Conservation (phyloP, 176 grass and related monocot genomes). For the Ananas comosus region DNA sequence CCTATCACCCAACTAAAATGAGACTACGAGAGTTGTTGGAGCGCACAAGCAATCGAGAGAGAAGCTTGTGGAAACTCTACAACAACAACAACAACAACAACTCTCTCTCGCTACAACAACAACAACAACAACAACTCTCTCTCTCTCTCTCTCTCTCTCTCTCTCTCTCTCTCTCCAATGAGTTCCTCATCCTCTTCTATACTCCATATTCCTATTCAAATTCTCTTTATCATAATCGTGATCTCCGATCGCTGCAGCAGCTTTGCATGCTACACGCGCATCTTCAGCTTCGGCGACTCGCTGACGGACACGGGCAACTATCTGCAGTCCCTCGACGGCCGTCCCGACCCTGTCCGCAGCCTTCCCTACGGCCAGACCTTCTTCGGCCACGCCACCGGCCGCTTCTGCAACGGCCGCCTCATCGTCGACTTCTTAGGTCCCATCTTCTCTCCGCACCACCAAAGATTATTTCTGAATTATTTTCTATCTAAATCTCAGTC, state of each 20-base stretch:
- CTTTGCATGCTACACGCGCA: neutral
- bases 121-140: no score
- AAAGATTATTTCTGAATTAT: neutral
- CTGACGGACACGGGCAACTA: neutral
- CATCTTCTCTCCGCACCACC: no score
- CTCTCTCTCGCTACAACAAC: no score
- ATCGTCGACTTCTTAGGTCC: slow-evolving; percentile 4
- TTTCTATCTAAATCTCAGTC: neutral
- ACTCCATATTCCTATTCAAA: neutral
- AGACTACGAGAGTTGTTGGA: no score
- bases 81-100: no score
- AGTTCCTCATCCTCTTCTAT: neutral
- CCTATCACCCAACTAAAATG: no score
- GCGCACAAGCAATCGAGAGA: no score
- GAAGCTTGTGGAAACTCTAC: neutral
- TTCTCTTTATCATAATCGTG: neutral
- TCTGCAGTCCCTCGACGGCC: neutral
- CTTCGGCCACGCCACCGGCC: slow-evolving; percentile 22
- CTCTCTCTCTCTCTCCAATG: neutral
- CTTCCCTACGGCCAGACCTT: slow-evolving; percentile 19
- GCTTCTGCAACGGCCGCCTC: slow-evolving; percentile 17
- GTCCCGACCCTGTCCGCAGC: neutral
- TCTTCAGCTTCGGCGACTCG: slow-evolving; percentile 1
- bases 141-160: slow-evolving; percentile 1
- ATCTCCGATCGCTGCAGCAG: neutral